phyloP scores from a whole-genome alignment of 148 eudicot genomes.

The Amaranthus palmeri region DNA sequence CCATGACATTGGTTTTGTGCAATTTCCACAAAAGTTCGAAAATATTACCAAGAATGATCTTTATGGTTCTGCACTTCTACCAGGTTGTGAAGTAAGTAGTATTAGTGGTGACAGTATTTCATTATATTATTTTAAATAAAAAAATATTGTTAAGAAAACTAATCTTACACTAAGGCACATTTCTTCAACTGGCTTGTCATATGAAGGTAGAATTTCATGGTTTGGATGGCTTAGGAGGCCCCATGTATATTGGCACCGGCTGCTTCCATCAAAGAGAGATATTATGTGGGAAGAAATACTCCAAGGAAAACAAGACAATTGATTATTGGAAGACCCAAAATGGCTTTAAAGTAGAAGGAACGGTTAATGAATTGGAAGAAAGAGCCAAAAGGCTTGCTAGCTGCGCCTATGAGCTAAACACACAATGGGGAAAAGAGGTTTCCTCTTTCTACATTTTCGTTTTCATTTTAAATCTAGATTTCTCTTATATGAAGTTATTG shows the following conservation, averaged over 20 bases:
- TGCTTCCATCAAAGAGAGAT: constrained; percentile 82
- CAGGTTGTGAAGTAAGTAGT: constrained; percentile 38
- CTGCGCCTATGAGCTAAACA: constrained; percentile 54
- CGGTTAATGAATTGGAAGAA: constrained; percentile 38
- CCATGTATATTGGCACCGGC: constrained; percentile 66
- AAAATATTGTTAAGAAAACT: neutral
- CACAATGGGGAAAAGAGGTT: constrained; percentile 90
- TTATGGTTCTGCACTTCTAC: constrained; percentile 39
- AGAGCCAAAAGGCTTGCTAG: constrained; percentile 45
- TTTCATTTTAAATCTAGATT: neutral
- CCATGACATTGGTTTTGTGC: constrained; percentile 67
- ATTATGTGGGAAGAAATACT: constrained; percentile 50
- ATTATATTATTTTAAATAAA: neutral
- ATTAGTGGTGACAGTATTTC: neutral
- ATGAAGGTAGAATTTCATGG: constrained; percentile 67
- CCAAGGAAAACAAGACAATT: constrained; percentile 22
- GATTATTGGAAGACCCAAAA: constrained; percentile 35
- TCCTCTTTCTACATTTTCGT: neutral
- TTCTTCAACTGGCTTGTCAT: neutral
- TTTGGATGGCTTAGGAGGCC: constrained; percentile 76
- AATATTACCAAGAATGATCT: constrained; percentile 59
- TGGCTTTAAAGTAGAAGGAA: constrained; percentile 15
- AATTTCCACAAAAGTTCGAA: constrained; percentile 57
- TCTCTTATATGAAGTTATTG: too few species aligned
- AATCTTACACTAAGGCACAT: neutral